A percentile compares a stretch with the other conserved stretches of the same genome.
These are phyloP conservation scores for Solanum sejunctum DNA, from an alignment of 257 asterid genomes.

Conservation along the genomic window DNA sequence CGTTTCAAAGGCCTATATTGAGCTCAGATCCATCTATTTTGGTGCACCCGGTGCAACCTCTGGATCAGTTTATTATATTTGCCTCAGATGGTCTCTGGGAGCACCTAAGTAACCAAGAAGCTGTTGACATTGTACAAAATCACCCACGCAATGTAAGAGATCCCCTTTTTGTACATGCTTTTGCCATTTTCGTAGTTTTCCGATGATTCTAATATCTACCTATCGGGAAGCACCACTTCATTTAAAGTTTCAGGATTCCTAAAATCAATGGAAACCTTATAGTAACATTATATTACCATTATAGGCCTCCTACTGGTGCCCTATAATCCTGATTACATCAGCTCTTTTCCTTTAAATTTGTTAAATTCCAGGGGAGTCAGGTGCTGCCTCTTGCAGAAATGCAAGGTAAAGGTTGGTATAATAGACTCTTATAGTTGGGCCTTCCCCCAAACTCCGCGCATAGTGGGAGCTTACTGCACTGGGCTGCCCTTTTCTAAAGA, in stretches of 20 bases:
- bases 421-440: background rate
- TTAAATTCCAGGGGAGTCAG: background rate
- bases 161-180: background rate
- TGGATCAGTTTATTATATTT: slow-evolving; percentile 60
- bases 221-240: background rate
- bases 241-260: background rate
- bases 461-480: too few relatives aligned
- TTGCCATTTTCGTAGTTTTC: background rate
- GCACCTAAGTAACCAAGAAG: slow-evolving; percentile 71
- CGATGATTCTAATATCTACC: background rate
- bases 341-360: background rate
- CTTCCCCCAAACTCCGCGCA: background rate
- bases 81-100: slow-evolving; percentile 87
- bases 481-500: background rate
- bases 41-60: slow-evolving; percentile 43
- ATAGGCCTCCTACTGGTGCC: background rate
- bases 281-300: background rate
- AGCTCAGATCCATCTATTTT: slow-evolving; percentile 58
- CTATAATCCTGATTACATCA: background rate
- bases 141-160: slow-evolving; percentile 47
- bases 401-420: background rate
- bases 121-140: slow-evolving; percentile 60
- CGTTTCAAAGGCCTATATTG: slow-evolving; percentile 54
- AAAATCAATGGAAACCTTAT: background rate
- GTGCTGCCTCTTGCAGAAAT: background rate